Conservation (phyloP, 768 basidiomycete species). For the Artomyces pyxidatus region DNA sequence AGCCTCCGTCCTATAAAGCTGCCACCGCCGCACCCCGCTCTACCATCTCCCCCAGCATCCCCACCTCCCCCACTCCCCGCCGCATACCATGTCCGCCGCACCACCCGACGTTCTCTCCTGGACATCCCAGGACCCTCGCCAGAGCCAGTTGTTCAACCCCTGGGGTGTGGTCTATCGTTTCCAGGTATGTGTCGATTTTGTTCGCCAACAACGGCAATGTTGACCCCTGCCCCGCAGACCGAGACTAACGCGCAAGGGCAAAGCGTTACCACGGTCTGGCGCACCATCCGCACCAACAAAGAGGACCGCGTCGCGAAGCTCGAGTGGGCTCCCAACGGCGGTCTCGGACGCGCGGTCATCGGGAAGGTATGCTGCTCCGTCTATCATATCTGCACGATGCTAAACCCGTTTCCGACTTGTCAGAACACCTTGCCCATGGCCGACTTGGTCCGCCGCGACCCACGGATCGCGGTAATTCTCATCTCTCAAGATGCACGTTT, state of each 20-base stretch:
- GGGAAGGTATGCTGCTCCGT: constrained; percentile 74
- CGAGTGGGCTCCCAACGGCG: constrained; percentile 79
- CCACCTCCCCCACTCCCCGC: constrained; percentile 21
- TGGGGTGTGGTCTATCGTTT: constrained; percentile 80
- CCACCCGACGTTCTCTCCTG: constrained; percentile 64
- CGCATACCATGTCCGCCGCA: constrained; percentile 37
- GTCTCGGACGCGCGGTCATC: constrained; percentile 77
- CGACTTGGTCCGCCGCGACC: constrained; percentile 70
- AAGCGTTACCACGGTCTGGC: constrained; percentile 71
- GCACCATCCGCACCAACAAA: constrained; percentile 74
- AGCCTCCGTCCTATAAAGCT: constrained; percentile 45
- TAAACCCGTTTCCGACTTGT: constrained; percentile 14
- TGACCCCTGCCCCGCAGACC: constrained; percentile 42
- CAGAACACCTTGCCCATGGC: constrained; percentile 76
- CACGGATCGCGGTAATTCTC: constrained; percentile 47
- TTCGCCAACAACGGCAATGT: constrained; percentile 17
- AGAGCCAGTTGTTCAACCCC: constrained; percentile 75
- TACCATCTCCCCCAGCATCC: constrained; percentile 19
- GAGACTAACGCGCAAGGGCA: constrained; percentile 52
- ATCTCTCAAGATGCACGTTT: neutral
- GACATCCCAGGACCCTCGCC: constrained; percentile 81
- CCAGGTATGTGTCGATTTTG: constrained; percentile 40
- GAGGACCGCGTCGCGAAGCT: constrained; percentile 85
- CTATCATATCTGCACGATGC: too few relatives aligned
- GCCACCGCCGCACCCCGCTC: constrained; percentile 15